Base-by-base conservation (phyloP, 371 early-diverging fungal species). In the Mortierella sp. region DNA sequence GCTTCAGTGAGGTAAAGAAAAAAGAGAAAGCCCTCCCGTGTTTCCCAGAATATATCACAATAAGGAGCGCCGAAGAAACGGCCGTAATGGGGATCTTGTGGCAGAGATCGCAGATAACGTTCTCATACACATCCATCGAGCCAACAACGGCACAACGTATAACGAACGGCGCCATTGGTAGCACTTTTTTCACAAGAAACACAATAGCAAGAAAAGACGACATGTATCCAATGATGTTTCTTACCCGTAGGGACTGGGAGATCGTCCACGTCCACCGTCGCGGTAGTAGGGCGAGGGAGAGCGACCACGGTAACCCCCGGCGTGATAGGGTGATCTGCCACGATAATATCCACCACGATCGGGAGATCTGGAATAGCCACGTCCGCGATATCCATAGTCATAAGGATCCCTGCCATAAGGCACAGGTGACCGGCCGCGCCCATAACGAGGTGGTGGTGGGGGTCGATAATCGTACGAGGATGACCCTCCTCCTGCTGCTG, bases 171-270 rank as follows among this genome's bases (percentile, higher is more conserved):
- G 34, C 34, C 34, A 4, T 34, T 4, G 4, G 34, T 4, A 4
- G 34, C 34, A 34, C n/a, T n/a, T n/a, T n/a, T n/a, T 34, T 34
- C 34, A 49, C 27, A 41, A 49, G 46, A 29, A 16, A 10, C 8
- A 46, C 24, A 27, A 57, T 31, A 28, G 45, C 24, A 3, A 54
- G n/a, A 16, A 52, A 55, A 22, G 28, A 22, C 3, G 16, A 50
- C 22, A 51, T 7, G 0, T 14, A 24, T 16, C 19, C 17, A 25
- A 22, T 44, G 13, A 21, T 21, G 21, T 41, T 27, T 40, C 63
- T 69, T 80, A 80, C 81, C 80, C 81, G 60, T 81, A 81, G 34
- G 80, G 80, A 67, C 80, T 78, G 3, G 79, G 80, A 45, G 81
- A 80, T 39, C 82, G 78, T 37, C 69, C 71, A 51, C 78, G 66